Evolutionary conservation across 1,284 basidiomycete genomes (phyloP), one percentile per base, ranked within the genome.

Genomic region (Moesziomyces globuligerus): DNA sequence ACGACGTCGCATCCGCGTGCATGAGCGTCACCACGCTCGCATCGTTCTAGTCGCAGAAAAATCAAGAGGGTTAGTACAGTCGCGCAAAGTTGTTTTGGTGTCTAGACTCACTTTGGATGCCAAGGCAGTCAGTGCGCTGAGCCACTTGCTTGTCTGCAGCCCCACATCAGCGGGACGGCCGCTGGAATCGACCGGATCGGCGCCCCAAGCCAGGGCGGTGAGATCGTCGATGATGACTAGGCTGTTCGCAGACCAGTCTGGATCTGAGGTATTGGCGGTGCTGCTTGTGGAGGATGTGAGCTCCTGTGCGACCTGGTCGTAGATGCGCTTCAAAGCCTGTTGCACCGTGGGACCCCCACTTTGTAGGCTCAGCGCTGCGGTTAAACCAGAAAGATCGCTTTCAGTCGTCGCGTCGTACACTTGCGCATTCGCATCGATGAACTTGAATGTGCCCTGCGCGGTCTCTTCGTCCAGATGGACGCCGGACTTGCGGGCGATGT

Each of bases 211-310:
- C 6, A 72, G 46, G 10, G 70, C 54, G 4, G 62, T 54, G 17
- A 75, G 26, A 38, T 75, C 70, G 25, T 75, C 70, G 9, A 75
- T 21, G 13, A 75, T 41, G 13, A 75, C 45, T 11, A 72, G 26
- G 1, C 15, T 53, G 7, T 32, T 40, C 4, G 72, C 66, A 0
- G 60, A 7, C 62, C 58, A 69, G 11, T 53, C 45, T 20, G 8
- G 7, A 3, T 29, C 7, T 38, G 8, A 21, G 13, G 21, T n/a
- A 11, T 24, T 43, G 10, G 7, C 13, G 8, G 15, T 25, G 9
- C 37, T 20, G 9, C n/a, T 43, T 13, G 40, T n/a, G 21, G 25
- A 13, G 15, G 34, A 17, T 24, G 38, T 8, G n/a, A 66, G 55
- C 40, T 58, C 32, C 13, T 46, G 39, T 4, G 47, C 42, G 8